Percentiles rank a stretch among this genome's conserved stretches.
Evolutionary conservation across 257 asterid genomes (phyloP).

Genomic region (Knoxia roxburghii): DNA sequence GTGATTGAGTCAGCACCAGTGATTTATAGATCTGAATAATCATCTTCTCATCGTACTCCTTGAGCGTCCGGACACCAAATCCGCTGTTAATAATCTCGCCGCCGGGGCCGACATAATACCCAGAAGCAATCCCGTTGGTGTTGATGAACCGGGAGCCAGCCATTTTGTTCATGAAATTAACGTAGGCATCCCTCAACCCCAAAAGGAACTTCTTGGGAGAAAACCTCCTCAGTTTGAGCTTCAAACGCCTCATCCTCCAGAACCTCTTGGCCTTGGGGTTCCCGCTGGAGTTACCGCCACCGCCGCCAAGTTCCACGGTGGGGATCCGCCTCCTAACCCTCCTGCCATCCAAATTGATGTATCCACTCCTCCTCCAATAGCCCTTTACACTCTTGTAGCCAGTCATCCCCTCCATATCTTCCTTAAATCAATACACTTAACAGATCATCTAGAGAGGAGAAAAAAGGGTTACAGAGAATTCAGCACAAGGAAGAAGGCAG

Average conservation of each 20-base stretch:
- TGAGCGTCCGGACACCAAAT: constrained; percentile 39
- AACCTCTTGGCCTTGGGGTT: constrained; percentile 19
- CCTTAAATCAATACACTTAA: too few relatives aligned
- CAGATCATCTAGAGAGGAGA: too few relatives aligned
- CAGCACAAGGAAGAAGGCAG: too few relatives aligned
- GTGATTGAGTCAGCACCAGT: constrained; percentile 32
- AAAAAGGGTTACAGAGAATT: too few relatives aligned
- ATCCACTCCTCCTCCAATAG: constrained; percentile 31
- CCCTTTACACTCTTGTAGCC: constrained; percentile 23
- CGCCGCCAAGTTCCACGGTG: neutral
- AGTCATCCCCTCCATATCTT: constrained; percentile 26
- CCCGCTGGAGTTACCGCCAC: neutral
- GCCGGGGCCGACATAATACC: constrained; percentile 15
- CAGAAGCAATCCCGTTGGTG: constrained; percentile 15
- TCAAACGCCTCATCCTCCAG: constrained; percentile 31
- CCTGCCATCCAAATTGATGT: constrained; percentile 19
- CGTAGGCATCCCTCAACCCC: constrained; percentile 34
- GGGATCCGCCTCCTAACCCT: constrained; percentile 1
- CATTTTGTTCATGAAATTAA: constrained; percentile 29
- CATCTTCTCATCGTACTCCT: constrained; percentile 47
- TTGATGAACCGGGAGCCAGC: constrained; percentile 22
- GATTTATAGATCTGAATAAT: constrained; percentile 38
- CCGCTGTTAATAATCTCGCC: constrained; percentile 26
- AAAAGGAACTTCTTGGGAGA: constrained; percentile 28
- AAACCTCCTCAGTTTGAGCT: constrained; percentile 25